phyloP scores from a whole-genome alignment of 768 basidiomycete species.

The Naganishia randhawae region DNA sequence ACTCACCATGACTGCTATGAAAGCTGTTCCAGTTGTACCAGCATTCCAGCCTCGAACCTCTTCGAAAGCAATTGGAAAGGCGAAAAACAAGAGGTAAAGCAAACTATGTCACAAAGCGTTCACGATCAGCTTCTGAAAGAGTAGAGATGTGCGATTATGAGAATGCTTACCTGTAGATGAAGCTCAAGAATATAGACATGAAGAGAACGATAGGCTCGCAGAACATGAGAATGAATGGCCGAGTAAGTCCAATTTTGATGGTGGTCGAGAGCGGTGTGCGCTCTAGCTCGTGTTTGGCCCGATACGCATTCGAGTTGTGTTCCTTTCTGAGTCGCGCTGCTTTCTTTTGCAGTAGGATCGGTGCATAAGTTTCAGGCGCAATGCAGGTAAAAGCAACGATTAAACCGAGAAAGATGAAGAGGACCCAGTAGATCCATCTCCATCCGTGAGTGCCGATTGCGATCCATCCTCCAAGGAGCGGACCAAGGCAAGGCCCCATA shows the following conservation, averaged over 20 bases:
- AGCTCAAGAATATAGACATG: constrained; percentile 38
- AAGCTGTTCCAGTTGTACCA: constrained; percentile 36
- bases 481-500: constrained; percentile 37
- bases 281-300: constrained; percentile 38
- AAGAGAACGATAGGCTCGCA: constrained; percentile 37
- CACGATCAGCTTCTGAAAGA: background rate
- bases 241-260: constrained; percentile 57
- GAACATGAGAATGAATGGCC: constrained; percentile 59
- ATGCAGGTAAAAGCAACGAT: constrained; percentile 33
- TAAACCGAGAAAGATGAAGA: constrained; percentile 33
- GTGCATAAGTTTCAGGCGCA: constrained; percentile 51
- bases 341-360: constrained; percentile 44
- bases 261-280: constrained; percentile 47
- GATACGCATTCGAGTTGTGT: constrained; percentile 39
- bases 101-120: constrained; percentile 8
- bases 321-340: constrained; percentile 43
- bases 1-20: constrained; percentile 37
- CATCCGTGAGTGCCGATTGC: constrained; percentile 32
- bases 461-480: constrained; percentile 40
- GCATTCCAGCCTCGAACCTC: constrained; percentile 35
- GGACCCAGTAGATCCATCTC: constrained; percentile 41
- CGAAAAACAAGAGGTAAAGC: constrained; percentile 41
- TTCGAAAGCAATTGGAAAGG: constrained; percentile 38
- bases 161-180: constrained; percentile 34
- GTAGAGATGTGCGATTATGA: background rate